A percentile compares a stretch with the other conserved stretches of the same genome.
Conservation (phyloP, 1,284 basidiomycete genomes). For the Trichosporon coremiiforme region DNA sequence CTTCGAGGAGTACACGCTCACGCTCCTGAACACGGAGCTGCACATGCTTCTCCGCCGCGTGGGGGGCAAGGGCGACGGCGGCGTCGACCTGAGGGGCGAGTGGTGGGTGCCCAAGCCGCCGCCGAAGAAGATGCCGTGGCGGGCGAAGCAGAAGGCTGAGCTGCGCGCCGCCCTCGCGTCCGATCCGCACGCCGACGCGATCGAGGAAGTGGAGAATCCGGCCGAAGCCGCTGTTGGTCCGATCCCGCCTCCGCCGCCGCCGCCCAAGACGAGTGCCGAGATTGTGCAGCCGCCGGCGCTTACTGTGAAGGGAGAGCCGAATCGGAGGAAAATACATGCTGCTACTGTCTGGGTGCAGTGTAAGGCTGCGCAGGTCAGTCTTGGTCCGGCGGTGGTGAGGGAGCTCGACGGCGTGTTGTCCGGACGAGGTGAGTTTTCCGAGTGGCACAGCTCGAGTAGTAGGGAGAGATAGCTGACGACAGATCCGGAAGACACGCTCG, state of each 20-base stretch:
- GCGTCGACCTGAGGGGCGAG: conserved; percentile 86
- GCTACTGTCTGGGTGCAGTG: conserved; percentile 83
- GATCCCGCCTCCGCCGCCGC: neutral
- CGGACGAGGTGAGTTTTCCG: conserved; percentile 30
- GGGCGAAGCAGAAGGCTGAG: neutral
- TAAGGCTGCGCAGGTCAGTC: conserved; percentile 80
- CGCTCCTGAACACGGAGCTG: conserved; percentile 65
- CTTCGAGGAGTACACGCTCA: conserved; percentile 72
- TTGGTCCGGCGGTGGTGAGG: conserved; percentile 75
- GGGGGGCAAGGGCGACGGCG: conserved; percentile 80
- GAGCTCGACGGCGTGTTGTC: conserved; percentile 82
- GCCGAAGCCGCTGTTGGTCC: too few relatives aligned
- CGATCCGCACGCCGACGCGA: neutral
- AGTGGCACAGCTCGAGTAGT: too few relatives aligned
- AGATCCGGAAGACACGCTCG: conserved; percentile 53
- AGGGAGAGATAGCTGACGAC: neutral
- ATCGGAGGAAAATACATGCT: conserved; percentile 46
- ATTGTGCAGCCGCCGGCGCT: conserved; percentile 6
- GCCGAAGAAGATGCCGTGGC: neutral
- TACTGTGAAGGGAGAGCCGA: conserved; percentile 9
- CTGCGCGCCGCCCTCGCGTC: neutral
- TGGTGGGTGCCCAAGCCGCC: conserved; percentile 74
- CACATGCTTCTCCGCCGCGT: conserved; percentile 74
- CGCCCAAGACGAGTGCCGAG: neutral
- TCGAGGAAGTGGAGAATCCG: too few relatives aligned